Percentiles rank a stretch among this genome's conserved stretches.
These are phyloP conservation scores for Scenedesmus sp. DNA, from an alignment of 163 green algal species.

Conservation along the genomic window DNA sequence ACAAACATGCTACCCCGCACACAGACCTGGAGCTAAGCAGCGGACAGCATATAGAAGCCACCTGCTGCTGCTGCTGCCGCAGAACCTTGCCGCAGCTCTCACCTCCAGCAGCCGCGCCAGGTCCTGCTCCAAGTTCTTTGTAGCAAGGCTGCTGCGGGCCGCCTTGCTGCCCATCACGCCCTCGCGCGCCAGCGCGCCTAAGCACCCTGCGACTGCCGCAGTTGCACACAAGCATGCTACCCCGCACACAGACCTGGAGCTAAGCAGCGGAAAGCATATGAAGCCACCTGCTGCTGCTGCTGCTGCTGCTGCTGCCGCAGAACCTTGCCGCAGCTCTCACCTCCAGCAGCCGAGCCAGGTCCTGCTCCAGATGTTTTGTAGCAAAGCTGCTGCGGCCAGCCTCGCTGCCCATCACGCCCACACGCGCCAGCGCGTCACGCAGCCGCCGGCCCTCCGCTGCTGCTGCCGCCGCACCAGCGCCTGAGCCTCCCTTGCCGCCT, in stretches of 20 bases:
- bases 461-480: conserved; percentile 10
- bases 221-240: background rate
- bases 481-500: conserved; percentile 20
- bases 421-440: conserved; percentile 79
- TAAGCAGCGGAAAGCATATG: too few relatives aligned
- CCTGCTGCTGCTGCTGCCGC: too few relatives aligned
- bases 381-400: conserved; percentile 72
- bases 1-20: too few relatives aligned
- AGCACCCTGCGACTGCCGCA: conserved; percentile 62
- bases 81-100: background rate
- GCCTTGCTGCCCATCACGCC: conserved; percentile 74
- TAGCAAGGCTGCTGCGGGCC: conserved; percentile 70
- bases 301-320: too few relatives aligned
- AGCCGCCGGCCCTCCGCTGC: conserved; percentile 56
- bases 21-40: too few relatives aligned
- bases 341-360: conserved; percentile 85
- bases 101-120: conserved; percentile 82
- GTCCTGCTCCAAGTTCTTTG: conserved; percentile 86
- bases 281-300: too few relatives aligned
- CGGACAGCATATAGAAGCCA: too few relatives aligned
- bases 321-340: conserved; percentile 42
- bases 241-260: too few relatives aligned
- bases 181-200: conserved; percentile 74
- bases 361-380: conserved; percentile 80
- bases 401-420: conserved; percentile 76